Percentiles rank a stretch among this genome's conserved stretches.
phyloP scores from a whole-genome alignment of 1,284 basidiomycete species.

The Cryptococcus depauperatus region DNA sequence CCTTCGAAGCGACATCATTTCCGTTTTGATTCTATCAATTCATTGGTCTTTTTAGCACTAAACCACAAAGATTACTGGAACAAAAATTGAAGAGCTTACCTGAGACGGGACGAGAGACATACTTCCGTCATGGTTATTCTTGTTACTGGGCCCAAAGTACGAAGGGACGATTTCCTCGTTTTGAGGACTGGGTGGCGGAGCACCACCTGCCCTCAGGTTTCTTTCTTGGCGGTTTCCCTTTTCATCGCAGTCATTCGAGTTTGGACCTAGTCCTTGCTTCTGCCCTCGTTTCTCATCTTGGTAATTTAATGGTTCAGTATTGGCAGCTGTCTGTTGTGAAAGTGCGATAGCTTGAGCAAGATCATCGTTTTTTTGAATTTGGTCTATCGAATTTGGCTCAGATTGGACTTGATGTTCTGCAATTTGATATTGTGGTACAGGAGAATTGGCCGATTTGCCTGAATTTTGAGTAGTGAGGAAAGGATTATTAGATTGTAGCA shows the following conservation, averaged over 20 bases:
- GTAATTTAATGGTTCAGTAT: too few relatives aligned
- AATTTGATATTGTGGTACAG: too few relatives aligned
- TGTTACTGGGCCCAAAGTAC: slow-evolving; percentile 35
- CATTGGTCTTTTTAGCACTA: background rate
- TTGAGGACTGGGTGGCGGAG: slow-evolving; percentile 35
- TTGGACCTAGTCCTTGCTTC: slow-evolving; percentile 1
- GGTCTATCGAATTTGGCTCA: background rate
- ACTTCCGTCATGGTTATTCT: slow-evolving; percentile 28
- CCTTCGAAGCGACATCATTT: slow-evolving; percentile 18
- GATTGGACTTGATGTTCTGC: too few relatives aligned
- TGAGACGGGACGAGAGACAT: slow-evolving; percentile 21
- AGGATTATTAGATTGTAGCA: slow-evolving; percentile 23
- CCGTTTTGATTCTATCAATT: too few relatives aligned
- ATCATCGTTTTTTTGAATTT: slow-evolving; percentile 9
- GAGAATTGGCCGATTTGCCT: background rate
- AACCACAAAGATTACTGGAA: background rate
- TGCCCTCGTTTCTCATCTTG: slow-evolving; percentile 9
- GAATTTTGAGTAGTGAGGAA: slow-evolving; percentile 7
- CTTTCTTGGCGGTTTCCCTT: slow-evolving; percentile 23
- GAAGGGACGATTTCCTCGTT: slow-evolving; percentile 6
- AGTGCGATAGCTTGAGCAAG: slow-evolving; percentile 9
- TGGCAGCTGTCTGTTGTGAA: too few relatives aligned
- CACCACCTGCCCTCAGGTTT: slow-evolving; percentile 29
- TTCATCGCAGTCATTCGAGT: slow-evolving; percentile 5
- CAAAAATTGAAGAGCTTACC: slow-evolving; percentile 4